Percentiles rank a stretch among this genome's conserved stretches.
These are phyloP conservation scores for Phytophthora citricola DNA, from an alignment of 352 stramenopile genomes.

Conservation along the genomic window DNA sequence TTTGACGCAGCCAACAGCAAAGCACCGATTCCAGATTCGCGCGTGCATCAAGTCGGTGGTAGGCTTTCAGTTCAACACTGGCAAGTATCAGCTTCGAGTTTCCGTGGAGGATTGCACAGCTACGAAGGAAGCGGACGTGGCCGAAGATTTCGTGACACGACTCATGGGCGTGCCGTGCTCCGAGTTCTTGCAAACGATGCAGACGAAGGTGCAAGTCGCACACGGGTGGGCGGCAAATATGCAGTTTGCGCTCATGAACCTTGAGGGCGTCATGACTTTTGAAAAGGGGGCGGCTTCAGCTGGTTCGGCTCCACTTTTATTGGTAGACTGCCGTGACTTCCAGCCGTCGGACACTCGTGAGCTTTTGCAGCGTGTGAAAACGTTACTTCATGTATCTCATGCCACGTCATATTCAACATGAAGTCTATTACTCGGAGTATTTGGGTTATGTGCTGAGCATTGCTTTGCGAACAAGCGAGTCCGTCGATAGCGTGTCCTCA, in stretches of 20 bases:
- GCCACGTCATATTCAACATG: background rate
- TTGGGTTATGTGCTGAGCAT: conserved; percentile 27
- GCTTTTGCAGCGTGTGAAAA: conserved; percentile 56
- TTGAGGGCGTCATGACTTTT: conserved; percentile 82
- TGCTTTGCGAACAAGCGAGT: conserved; percentile 34
- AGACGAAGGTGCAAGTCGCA: conserved; percentile 57
- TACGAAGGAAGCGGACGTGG: conserved; percentile 55
- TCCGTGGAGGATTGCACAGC: conserved; percentile 82
- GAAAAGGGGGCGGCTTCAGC: conserved; percentile 19
- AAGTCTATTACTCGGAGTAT: conserved; percentile 10
- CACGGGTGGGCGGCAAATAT: conserved; percentile 75
- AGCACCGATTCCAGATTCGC: conserved; percentile 56
- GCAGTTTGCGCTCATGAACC: conserved; percentile 83
- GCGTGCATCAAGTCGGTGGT: conserved; percentile 85
- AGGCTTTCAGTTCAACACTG: conserved; percentile 83
- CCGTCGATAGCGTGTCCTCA: conserved; percentile 30
- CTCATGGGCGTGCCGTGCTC: conserved; percentile 81
- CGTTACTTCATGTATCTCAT: conserved; percentile 4
- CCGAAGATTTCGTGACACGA: conserved; percentile 60
- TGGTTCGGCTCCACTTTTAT: conserved; percentile 45
- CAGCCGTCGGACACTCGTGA: conserved; percentile 39
- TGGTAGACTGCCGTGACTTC: conserved; percentile 62
- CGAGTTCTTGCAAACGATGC: conserved; percentile 77
- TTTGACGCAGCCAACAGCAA: conserved; percentile 4
- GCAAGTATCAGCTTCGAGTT: conserved; percentile 73